These are phyloP conservation scores for Rhododendron vialii DNA, from an alignment of 148 eudicot species.

Conservation along the genomic window DNA sequence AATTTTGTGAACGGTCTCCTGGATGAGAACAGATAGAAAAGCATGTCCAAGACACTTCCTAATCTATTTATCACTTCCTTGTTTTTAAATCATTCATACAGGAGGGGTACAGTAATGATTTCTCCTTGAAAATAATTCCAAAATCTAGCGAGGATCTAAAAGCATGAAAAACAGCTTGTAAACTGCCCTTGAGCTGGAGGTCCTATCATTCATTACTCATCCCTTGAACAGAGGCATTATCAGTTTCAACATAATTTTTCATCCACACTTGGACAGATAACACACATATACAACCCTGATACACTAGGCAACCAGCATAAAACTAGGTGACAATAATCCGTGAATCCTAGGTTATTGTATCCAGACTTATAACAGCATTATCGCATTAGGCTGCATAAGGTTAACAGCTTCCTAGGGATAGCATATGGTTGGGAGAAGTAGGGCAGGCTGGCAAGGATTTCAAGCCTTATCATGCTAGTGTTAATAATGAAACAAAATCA, in stretches of 20 bases:
- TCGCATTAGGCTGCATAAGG: not conserved
- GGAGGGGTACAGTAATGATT: not conserved
- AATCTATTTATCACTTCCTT: not conserved
- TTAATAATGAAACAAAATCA: not conserved
- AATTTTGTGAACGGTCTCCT: not conserved
- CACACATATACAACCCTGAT: not conserved
- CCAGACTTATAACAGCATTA: not conserved
- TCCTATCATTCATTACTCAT: not conserved
- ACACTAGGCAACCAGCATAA: not conserved
- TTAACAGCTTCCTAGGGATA: not conserved
- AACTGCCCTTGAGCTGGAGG: not conserved
- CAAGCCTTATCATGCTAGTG: not conserved
- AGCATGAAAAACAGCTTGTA: not conserved
- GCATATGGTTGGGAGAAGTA: not conserved
- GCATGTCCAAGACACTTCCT: not conserved
- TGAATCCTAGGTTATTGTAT: not conserved
- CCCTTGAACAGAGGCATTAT: not conserved
- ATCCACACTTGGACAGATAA: not conserved
- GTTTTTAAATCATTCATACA: not conserved
- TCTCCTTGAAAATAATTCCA: not conserved
- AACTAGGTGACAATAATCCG: not conserved
- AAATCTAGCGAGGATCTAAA: not conserved
- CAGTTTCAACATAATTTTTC: not conserved
- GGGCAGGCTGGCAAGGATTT: not conserved
- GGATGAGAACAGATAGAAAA: not conserved